Percentiles rank a stretch among this genome's conserved stretches.
Conservation (phyloP, 2,329 filamentous ascomycete species). For the Fusarium pininemorale region DNA sequence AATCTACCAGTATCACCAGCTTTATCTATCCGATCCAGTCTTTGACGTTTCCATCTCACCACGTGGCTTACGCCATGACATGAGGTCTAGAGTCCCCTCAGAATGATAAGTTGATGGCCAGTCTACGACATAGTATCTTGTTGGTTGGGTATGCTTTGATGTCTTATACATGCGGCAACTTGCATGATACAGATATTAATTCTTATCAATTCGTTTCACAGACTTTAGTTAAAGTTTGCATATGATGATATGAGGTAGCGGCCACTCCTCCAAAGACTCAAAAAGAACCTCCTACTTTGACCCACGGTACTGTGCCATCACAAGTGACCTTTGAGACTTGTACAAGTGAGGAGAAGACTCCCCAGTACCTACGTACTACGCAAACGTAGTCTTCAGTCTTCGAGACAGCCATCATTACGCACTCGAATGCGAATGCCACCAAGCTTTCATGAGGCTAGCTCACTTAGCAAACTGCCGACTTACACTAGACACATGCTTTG, state of each 20-base stretch:
- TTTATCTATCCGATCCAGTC: slow-evolving; percentile 12
- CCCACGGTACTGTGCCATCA: not conserved
- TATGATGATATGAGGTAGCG: not conserved
- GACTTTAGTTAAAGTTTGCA: not conserved
- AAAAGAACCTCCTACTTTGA: not conserved
- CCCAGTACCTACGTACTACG: not conserved
- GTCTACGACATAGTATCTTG: not conserved
- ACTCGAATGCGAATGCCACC: not conserved
- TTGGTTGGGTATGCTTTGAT: not conserved
- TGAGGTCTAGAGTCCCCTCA: not conserved
- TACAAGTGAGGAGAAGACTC: not conserved
- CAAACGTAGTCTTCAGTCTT: not conserved
- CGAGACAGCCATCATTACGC: not conserved
- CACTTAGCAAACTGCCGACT: not conserved
- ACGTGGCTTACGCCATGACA: not conserved
- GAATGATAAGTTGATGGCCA: not conserved
- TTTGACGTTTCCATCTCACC: not conserved
- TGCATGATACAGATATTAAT: not conserved
- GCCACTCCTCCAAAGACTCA: too few relatives aligned
- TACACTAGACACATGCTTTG: not conserved
- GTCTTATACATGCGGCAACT: not conserved
- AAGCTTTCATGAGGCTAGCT: not conserved
- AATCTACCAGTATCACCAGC: not conserved
- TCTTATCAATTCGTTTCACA: not conserved
- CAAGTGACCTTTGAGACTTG: not conserved